A percentile compares a stretch with the other conserved stretches of the same genome.
Evolutionary conservation across 2,329 filamentous ascomycete genomes (phyloP).

Genomic region (Pseudophaeomoniella oleicola): DNA sequence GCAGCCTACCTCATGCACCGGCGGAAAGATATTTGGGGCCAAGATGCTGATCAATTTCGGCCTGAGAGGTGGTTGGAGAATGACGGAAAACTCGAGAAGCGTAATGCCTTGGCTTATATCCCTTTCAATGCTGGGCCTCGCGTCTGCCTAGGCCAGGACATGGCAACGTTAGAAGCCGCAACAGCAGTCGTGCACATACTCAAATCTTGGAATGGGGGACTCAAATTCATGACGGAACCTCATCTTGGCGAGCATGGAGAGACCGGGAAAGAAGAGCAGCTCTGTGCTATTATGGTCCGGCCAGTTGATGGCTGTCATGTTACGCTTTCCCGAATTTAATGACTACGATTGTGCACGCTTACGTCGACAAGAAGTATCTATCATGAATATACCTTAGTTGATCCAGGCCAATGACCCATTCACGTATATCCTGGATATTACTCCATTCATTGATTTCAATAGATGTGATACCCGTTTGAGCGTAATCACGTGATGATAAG

Average conservation of each 20-base stretch:
- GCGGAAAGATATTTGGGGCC: constrained; percentile 20
- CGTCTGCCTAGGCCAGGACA: constrained; percentile 19
- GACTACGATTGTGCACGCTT: no score
- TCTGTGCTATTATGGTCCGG: neutral
- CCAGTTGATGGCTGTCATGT: neutral
- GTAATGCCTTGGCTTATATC: constrained; percentile 16
- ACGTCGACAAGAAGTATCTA: no score
- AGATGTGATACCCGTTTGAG: no score
- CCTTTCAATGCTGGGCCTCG: constrained; percentile 25
- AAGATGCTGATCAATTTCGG: constrained; percentile 22
- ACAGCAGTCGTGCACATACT: neutral
- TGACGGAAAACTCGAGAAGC: constrained; percentile 2
- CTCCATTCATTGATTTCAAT: no score
- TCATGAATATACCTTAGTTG: no score
- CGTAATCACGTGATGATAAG: no score
- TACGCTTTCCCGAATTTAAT: no score
- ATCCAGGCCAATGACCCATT: no score
- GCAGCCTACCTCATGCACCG: constrained; percentile 35
- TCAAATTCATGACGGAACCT: constrained; percentile 61
- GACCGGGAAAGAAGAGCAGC: neutral
- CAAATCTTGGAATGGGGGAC: constrained; percentile 27
- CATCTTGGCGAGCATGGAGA: constrained; percentile 49
- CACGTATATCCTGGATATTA: no score
- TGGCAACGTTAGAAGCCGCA: neutral
- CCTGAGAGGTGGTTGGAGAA: constrained; percentile 32